A percentile compares a stretch with the other conserved stretches of the same genome.
Evolutionary conservation across 495 filamentous ascomycete species (phyloP).

Genomic region (Xanthoparmelia taractica): DNA sequence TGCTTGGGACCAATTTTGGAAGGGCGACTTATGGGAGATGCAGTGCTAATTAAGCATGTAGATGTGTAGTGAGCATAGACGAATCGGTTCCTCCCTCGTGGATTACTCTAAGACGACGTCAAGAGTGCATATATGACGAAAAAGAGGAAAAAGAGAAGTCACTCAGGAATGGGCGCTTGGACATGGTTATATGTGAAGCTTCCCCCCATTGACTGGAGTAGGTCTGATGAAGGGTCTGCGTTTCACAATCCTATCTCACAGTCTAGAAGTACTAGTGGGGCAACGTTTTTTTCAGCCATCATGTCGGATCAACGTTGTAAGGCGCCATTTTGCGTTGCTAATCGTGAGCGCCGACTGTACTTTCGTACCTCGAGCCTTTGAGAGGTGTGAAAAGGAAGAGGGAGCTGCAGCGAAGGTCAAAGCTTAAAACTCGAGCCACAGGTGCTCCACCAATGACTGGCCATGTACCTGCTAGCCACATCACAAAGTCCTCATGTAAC

Average conservation of each 20-base stretch:
- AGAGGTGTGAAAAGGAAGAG: slow-evolving; percentile 2
- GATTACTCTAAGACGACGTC: slow-evolving; percentile 14
- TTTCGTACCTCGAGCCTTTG: neutral
- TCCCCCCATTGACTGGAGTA: neutral
- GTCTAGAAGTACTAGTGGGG: slow-evolving; percentile 9
- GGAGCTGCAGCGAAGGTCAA: slow-evolving; percentile 2
- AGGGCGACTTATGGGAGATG: neutral
- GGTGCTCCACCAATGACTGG: neutral
- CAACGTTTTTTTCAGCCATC: slow-evolving; percentile 7
- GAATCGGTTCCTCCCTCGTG: slow-evolving; percentile 15
- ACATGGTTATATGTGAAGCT: slow-evolving; percentile 24
- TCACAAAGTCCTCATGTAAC: neutral
- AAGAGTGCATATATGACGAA: slow-evolving; percentile 18
- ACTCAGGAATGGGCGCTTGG: slow-evolving; percentile 29
- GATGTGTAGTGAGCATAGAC: neutral
- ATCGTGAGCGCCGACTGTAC: slow-evolving; percentile 1
- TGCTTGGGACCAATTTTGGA: neutral
- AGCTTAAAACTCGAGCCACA: neutral
- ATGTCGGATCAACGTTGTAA: neutral
- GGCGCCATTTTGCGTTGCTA: slow-evolving; percentile 7
- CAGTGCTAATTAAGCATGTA: neutral
- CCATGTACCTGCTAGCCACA: neutral
- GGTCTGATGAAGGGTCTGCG: slow-evolving; percentile 4
- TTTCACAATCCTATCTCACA: slow-evolving; percentile 5
- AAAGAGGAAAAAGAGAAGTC: slow-evolving; percentile 21